Base-by-base conservation (phyloP, 371 early-diverging fungal species). In the Mucor racemosus region DNA sequence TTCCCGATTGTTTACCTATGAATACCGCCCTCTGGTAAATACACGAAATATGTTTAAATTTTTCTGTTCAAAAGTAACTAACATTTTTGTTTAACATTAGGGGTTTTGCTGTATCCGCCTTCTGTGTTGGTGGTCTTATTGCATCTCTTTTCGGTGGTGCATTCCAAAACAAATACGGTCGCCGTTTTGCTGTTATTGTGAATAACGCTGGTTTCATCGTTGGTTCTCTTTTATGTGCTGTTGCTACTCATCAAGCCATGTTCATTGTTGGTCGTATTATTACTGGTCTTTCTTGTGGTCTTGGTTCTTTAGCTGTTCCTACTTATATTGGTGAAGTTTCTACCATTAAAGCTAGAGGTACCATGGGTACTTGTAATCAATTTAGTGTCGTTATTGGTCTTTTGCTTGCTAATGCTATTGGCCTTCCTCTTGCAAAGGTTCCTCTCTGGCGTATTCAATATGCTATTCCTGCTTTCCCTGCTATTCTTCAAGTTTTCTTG, bases 241-340 rank as follows among this genome's bases (percentile, higher is more conserved):
- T 87, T 13, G 74, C 90, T 13, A 76, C 77, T 0, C 79, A 82
- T 14, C 75, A 74, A 10, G 81, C 75, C 10, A 86, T 86, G 78
- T 88, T 95, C 61, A 84, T 85, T 48, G 38, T 91, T 59, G 97
- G 94, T 0, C 89, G 97, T 46, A 75, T 96, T 53, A 54, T 93
- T 15, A 78, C 86, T 55, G 97, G 97, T 48, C 65, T 95, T 53
- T 94, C 88, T 3, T 87, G 92, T 40, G 97, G 97, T 13, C 75
- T 91, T 7, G 88, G 89, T 15, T 88, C 93, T 35, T 88, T 90
- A 19, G 87, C 85, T 11, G 88, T 92, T 0, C 91, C 97, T 0
- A 86, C 89, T 4, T 97, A 96, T 63, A 84, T 96, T 26, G 88
- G 89, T 13, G 94, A 95, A 68, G 85, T 96, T 34, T 76, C 94